Base-by-base conservation (phyloP, 495 filamentous ascomycete species). In the Hypoxylon crocopeplum region DNA sequence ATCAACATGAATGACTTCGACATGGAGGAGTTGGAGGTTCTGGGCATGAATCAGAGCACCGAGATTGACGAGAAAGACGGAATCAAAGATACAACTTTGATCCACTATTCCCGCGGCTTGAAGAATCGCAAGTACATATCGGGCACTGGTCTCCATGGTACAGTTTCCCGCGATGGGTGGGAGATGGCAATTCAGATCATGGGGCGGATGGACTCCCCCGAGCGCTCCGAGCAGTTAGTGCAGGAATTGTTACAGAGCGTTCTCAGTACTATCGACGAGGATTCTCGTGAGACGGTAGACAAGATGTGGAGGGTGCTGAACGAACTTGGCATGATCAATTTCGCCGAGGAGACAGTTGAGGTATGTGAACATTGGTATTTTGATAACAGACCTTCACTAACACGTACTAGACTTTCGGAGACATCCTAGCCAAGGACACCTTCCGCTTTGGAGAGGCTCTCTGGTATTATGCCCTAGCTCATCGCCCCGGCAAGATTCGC, bases 391-490 rank as follows among this genome's bases (percentile, higher is more conserved):
- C 25, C 12, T 33, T 21, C 34, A 38, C 65, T 77, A 53, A 76
- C 42, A 19, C 40, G 29, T n/a, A 20, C 10, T 62, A 97, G 91
- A 84, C 84, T 44, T 96, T 88, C 66, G 92, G 90, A 41, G 88
- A 94, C 54, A 72, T 80, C 33, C 80, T 92, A 36, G 79, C 83
- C 2, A 75, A 84, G 22, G 81, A 80, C 5, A 84, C 88, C 3
- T 80, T 89, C 56, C 82, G 85, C 30, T 95, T 93, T 62, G 92
- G 92, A 38, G 81, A 88, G 33, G 88, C 91, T 5, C 82, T 97
- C 24, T 82, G 92, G 67, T 95, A 92, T 77, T 96, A 92, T 70
- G 86, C 93, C 33, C 85, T 92, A 8, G 88, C 91, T 0, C 89
- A 90, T 59, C 82, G 82, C 37, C 75, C 83, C 5, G 77, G 78